Base-by-base conservation (phyloP, 2,329 filamentous ascomycete species). In the Ambrosiella beaveri region DNA sequence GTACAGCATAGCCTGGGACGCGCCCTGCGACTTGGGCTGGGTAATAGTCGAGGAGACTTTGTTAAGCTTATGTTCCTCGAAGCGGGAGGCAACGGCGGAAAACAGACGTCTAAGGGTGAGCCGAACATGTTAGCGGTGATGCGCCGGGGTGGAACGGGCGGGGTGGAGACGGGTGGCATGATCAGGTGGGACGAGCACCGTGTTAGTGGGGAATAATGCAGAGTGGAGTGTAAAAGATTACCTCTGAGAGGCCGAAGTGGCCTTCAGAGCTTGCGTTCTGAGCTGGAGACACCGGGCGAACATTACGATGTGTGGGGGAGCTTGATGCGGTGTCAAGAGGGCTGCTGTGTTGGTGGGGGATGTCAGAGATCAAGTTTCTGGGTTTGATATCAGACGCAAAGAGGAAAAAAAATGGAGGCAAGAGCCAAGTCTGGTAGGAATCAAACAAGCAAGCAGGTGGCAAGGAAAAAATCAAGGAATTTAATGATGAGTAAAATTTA, bases 1-100 rank as follows among this genome's bases (percentile, higher is more conserved):
- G 75, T 95, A 98, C 59, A 98, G 78, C 94, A 98, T 98, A 63
- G 94, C 93, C 75, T 98, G 93, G 47, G 93, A 97, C 58, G 94
- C 93, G 64, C 93, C 93, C 75, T 98, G 93, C 39, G 91, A 93
- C 75, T 96, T 97, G 68, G 90, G 91, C 73, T 97, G 90, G 35
- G 93, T 98, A 74, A 98, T 91, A 68, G 76, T 71, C 62, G 81
- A 75, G 61, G 90, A 96, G 68, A 91, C 76, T 70, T 81, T 88
- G 78, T 98, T 98, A 70, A 95, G 80, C 65, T 76, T 71, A 27
- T 57, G 27, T 13, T 61, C 60, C 50, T 77, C 73, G 58, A 69
- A 66, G 63, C 68, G 73, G 62, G 73, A 71, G 37, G 75, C 65
- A 15, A 79, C 78, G 50, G 73, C 70, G 45, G 75, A 78, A 57